phyloP scores from a whole-genome alignment of 2,329 filamentous ascomycete genomes.

The Fusarium sp. region DNA sequence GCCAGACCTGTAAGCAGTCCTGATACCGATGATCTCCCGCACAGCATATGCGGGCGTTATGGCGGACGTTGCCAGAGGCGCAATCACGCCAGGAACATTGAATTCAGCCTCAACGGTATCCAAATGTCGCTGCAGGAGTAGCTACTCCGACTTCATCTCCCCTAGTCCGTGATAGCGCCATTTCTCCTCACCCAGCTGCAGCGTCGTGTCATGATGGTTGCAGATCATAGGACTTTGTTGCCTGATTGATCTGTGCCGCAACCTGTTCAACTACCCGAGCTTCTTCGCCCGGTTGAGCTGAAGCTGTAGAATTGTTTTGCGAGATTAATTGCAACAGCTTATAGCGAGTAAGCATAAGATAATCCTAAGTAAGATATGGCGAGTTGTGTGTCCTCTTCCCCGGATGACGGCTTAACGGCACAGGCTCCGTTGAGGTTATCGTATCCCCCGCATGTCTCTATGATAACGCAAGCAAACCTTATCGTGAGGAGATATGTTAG shows the following conservation, averaged over 20 bases:
- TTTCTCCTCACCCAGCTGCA: neutral
- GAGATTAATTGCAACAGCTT: constrained; percentile 53
- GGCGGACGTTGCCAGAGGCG: constrained; percentile 65
- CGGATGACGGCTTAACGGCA: constrained; percentile 35
- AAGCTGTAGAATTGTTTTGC: neutral
- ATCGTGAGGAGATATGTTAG: neutral
- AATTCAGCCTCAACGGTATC: constrained; percentile 61
- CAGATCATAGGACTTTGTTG: constrained; percentile 51
- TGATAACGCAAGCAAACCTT: constrained; percentile 49
- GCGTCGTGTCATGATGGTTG: constrained; percentile 46
- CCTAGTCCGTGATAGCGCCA: neutral
- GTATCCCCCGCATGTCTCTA: constrained; percentile 55
- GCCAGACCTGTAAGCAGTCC: constrained; percentile 65
- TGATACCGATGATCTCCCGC: constrained; percentile 71
- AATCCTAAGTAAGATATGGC: neutral
- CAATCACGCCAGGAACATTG: constrained; percentile 71
- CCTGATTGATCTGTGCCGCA: constrained; percentile 55
- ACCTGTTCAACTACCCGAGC: constrained; percentile 58
- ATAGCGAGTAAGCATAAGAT: neutral
- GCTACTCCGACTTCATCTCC: constrained; percentile 48
- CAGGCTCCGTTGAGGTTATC: constrained; percentile 50
- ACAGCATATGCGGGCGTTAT: constrained; percentile 65
- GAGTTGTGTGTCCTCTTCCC: constrained; percentile 40
- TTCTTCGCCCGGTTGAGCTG: constrained; percentile 62
- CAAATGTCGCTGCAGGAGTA: constrained; percentile 58